Conservation (phyloP, 2,329 filamentous ascomycete species). For the Sclerotinia nivalis region DNA sequence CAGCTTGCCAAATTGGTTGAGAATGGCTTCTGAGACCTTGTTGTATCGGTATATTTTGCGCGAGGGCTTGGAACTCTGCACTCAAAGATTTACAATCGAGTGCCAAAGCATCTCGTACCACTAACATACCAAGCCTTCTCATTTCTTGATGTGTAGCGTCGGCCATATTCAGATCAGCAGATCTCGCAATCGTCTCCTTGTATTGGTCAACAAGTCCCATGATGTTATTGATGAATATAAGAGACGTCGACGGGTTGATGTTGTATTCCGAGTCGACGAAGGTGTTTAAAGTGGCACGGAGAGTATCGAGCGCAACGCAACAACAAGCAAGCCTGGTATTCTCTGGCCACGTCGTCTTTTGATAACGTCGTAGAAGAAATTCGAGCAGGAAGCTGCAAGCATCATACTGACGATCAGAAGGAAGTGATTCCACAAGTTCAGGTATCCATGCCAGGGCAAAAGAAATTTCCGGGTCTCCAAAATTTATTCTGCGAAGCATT, state of each 20-base stretch:
- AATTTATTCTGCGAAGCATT: slow-evolving; percentile 62
- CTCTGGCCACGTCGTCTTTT: slow-evolving; percentile 55
- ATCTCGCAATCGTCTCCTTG: slow-evolving; percentile 58
- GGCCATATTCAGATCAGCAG: slow-evolving; percentile 50
- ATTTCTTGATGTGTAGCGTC: slow-evolving; percentile 48
- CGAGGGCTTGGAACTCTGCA: slow-evolving; percentile 67
- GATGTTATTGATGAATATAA: slow-evolving; percentile 64
- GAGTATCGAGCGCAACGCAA: slow-evolving; percentile 62
- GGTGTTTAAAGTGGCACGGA: slow-evolving; percentile 57
- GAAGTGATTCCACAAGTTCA: slow-evolving; percentile 75
- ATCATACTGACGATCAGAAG: slow-evolving; percentile 72
- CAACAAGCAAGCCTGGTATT: slow-evolving; percentile 62
- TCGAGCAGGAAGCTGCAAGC: slow-evolving; percentile 77
- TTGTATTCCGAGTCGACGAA: slow-evolving; percentile 55
- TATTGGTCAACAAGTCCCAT: slow-evolving; percentile 66
- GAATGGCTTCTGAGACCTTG: slow-evolving; percentile 70
- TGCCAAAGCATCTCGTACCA: slow-evolving; percentile 66
- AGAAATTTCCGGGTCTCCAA: slow-evolving; percentile 53
- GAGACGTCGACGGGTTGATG: slow-evolving; percentile 52
- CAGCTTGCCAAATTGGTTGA: slow-evolving; percentile 74
- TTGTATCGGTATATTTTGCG: slow-evolving; percentile 60
- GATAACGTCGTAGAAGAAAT: slow-evolving; percentile 69
- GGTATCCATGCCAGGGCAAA: slow-evolving; percentile 75
- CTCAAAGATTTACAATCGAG: slow-evolving; percentile 71
- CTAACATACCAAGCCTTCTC: slow-evolving; percentile 57